Evolutionary conservation across 2,329 filamentous ascomycete species (phyloP).

Genomic region (Pseudonectria buxi): DNA sequence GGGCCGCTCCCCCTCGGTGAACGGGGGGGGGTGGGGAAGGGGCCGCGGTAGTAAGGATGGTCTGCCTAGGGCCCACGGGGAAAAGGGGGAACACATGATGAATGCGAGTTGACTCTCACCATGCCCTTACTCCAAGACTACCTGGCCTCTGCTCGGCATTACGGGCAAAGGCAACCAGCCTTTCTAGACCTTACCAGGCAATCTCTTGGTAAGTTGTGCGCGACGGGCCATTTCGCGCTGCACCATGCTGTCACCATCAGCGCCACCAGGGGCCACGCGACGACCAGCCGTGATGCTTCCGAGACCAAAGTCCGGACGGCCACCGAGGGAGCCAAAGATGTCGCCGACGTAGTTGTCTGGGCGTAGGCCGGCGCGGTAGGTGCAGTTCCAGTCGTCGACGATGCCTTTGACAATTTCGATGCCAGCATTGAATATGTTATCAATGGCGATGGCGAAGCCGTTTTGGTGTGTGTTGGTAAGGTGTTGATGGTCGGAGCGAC

Average conservation of each 20-base stretch:
- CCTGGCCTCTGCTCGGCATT: too few species aligned
- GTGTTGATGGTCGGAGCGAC: slow-evolving; percentile 49
- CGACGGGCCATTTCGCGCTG: slow-evolving; percentile 24
- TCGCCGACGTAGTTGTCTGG: slow-evolving; percentile 63
- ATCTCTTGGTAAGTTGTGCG: slow-evolving; percentile 15
- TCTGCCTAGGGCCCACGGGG: too few species aligned
- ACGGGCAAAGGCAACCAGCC: too few species aligned
- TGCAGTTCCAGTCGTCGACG: slow-evolving; percentile 51
- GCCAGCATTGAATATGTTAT: slow-evolving; percentile 62
- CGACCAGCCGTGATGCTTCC: slow-evolving; percentile 37
- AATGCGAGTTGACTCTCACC: too few species aligned
- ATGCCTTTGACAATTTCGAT: slow-evolving; percentile 60
- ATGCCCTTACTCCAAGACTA: too few species aligned
- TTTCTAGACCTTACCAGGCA: slow-evolving; percentile 16
- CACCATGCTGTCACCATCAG: slow-evolving; percentile 13
- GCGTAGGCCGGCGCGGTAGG: slow-evolving; percentile 49
- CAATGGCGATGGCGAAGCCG: slow-evolving; percentile 54
- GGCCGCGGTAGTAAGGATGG: too few species aligned
- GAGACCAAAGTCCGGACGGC: slow-evolving; percentile 57
- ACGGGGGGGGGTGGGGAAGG: too few species aligned
- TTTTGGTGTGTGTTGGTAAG: slow-evolving; percentile 55
- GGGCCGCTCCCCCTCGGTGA: too few species aligned
- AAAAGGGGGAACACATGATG: too few species aligned
- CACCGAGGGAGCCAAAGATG: slow-evolving; percentile 63
- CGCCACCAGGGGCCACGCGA: slow-evolving; percentile 20